phyloP scores from a whole-genome alignment of 2,329 filamentous ascomycete species.

The Hymenoscyphus fructigenus region DNA sequence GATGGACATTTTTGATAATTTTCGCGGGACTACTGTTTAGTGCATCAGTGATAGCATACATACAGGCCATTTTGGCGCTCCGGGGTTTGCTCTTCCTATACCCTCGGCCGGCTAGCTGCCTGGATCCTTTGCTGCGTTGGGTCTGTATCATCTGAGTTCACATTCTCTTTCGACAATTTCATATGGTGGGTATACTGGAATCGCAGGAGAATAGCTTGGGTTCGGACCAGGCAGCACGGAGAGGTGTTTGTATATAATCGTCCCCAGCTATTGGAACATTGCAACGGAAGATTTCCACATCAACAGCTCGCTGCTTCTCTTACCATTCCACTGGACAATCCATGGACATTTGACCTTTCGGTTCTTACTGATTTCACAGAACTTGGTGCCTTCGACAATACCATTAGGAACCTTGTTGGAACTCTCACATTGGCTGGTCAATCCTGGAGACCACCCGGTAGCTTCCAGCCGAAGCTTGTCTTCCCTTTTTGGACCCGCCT shows the following conservation, averaged over 20 bases:
- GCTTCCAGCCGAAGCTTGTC: not conserved
- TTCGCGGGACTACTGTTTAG: slow-evolving; percentile 27
- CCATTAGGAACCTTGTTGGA: not conserved
- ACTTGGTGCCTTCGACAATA: not conserved
- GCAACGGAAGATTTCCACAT: slow-evolving; percentile 21
- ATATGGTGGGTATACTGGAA: slow-evolving; percentile 29
- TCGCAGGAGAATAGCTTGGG: slow-evolving; percentile 19
- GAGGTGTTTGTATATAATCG: slow-evolving; percentile 27
- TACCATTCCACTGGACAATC: slow-evolving; percentile 9
- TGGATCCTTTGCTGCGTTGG: slow-evolving; percentile 31
- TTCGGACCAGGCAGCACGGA: slow-evolving; percentile 29
- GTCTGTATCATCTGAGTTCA: slow-evolving; percentile 20
- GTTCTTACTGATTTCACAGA: slow-evolving; percentile 6
- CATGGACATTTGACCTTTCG: slow-evolving; percentile 4
- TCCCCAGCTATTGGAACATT: slow-evolving; percentile 16
- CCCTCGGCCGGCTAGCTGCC: slow-evolving; percentile 33
- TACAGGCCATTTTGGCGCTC: slow-evolving; percentile 34
- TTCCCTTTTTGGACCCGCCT: not conserved
- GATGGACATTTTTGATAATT: slow-evolving; percentile 26
- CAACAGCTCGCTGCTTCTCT: slow-evolving; percentile 7
- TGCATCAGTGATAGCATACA: slow-evolving; percentile 37
- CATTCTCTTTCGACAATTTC: slow-evolving; percentile 15
- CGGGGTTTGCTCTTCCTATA: slow-evolving; percentile 26
- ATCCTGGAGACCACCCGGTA: not conserved
- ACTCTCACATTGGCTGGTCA: not conserved